Evolutionary conservation across 129 eudicot genomes (phyloP).

Genomic region (Silybum marianum): DNA sequence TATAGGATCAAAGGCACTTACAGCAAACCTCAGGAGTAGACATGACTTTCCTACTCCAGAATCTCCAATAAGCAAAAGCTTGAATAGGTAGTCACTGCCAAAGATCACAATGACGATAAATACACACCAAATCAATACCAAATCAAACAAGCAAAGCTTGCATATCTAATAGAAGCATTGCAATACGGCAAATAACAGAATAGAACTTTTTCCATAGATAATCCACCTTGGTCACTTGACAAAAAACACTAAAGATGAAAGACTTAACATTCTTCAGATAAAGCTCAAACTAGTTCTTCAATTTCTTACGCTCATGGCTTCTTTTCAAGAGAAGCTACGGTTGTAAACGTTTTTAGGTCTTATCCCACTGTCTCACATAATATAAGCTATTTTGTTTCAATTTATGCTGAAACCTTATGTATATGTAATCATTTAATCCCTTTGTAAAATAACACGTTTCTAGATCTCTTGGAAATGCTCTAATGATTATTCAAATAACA

Average conservation of each 20-base stretch:
- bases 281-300: neutral
- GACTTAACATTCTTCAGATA: neutral
- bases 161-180: neutral
- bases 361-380: neutral
- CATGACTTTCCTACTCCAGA: conserved; percentile 53
- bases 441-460: neutral
- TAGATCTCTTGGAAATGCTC: no score
- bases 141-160: neutral
- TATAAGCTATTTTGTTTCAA: neutral
- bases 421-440: neutral
- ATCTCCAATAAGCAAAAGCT: conserved; percentile 53
- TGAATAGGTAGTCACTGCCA: conserved; percentile 48
- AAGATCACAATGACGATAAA: neutral
- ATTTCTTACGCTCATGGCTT: neutral
- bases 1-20: conserved; percentile 30
- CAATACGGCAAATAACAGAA: neutral
- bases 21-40: conserved; percentile 52
- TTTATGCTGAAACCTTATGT: neutral
- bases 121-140: neutral
- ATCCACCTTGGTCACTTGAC: neutral
- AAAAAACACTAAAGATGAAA: neutral
- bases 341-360: neutral
- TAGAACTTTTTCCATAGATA: neutral
- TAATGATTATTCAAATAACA: neutral
- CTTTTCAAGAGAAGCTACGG: neutral